These are phyloP conservation scores for Dryas octopetala DNA, from an alignment of 306 rosid species.

Conservation along the genomic window DNA sequence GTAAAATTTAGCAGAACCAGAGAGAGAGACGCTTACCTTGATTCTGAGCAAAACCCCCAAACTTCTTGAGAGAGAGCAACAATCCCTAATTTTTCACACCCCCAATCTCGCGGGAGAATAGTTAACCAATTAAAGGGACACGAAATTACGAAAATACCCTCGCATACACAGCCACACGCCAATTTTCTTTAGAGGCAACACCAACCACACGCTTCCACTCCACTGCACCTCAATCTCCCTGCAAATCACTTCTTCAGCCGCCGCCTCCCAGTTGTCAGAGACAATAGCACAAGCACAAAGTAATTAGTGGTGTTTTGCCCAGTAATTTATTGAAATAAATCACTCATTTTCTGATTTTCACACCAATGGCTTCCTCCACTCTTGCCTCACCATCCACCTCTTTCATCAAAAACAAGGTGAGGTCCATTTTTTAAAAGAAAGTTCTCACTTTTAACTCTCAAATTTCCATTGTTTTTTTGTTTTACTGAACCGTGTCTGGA, in stretches of 20 bases:
- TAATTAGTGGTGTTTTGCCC: neutral
- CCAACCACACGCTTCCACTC: neutral
- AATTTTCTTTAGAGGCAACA: neutral
- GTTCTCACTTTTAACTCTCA: no score
- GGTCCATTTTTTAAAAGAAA: neutral
- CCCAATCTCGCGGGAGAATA: no score
- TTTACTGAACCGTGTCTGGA: neutral
- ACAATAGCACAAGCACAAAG: neutral
- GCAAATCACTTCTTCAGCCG: neutral
- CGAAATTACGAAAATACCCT: no score
- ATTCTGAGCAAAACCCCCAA: no score
- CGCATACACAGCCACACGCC: neutral
- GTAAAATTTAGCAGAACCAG: no score
- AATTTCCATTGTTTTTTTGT: neutral
- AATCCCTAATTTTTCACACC: no score
- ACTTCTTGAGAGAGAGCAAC: no score
- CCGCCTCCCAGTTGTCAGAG: neutral
- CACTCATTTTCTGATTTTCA: neutral
- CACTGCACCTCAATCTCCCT: no score
- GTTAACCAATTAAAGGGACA: no score
- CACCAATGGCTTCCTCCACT: conserved; percentile 61
- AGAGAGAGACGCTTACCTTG: no score
- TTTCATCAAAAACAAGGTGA: conserved; percentile 50
- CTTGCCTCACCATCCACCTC: conserved; percentile 45
- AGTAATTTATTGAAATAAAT: neutral